Conservation (phyloP, 495 filamentous ascomycete genomes). For the Hypoxylon cercidicola region DNA sequence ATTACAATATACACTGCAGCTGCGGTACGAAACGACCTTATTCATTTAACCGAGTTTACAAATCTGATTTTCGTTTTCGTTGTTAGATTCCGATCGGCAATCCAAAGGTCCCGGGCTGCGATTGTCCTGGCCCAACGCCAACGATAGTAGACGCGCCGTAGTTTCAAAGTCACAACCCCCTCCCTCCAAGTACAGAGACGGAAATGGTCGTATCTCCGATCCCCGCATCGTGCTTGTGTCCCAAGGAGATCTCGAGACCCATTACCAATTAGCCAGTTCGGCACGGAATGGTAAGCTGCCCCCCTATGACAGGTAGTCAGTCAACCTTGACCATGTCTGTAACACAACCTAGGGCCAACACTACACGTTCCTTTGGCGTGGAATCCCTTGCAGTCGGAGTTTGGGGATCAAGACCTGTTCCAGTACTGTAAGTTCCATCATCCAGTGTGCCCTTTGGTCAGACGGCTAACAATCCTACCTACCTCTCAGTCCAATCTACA, state of each 20-base stretch:
- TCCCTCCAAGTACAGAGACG: neutral
- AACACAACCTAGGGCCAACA: constrained; percentile 5
- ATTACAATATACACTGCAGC: too few relatives aligned
- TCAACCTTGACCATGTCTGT: too few relatives aligned
- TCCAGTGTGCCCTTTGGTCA: neutral
- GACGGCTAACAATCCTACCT: neutral
- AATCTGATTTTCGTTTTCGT: too few relatives aligned
- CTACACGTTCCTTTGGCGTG: constrained; percentile 5
- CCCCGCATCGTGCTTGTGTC: constrained; percentile 39
- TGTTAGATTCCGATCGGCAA: too few relatives aligned
- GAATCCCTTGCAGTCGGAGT: constrained; percentile 13
- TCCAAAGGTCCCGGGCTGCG: neutral
- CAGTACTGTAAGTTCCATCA: constrained; percentile 32
- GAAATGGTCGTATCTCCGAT: constrained; percentile 1
- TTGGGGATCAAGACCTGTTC: constrained; percentile 27
- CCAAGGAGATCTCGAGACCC: constrained; percentile 39
- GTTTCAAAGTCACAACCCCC: constrained; percentile 22
- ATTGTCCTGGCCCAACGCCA: constrained; percentile 9
- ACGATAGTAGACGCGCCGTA: constrained; percentile 43
- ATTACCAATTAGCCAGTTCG: constrained; percentile 24
- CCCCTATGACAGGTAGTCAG: constrained; percentile 2
- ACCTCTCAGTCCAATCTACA: constrained; percentile 29
- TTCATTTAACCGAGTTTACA: too few relatives aligned
- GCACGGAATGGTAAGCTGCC: constrained; percentile 14
- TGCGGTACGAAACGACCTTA: too few relatives aligned